phyloP scores from a whole-genome alignment of 208 protist genomes.

The Wallacemonas sp. region DNA sequence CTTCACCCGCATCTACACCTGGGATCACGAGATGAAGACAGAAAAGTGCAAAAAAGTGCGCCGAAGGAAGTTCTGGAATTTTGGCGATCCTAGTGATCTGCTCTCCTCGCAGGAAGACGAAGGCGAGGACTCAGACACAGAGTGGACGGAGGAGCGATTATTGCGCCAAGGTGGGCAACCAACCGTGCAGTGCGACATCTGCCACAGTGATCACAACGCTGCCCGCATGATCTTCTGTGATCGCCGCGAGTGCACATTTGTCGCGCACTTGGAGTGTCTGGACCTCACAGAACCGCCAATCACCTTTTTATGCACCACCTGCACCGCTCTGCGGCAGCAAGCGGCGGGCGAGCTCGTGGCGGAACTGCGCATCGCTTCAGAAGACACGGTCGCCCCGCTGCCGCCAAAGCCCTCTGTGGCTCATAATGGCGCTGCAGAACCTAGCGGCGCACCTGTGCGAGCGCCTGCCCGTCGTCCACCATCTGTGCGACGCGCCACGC shows the following conservation, averaged over 20 bases:
- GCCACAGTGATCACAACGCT: conserved; percentile 55
- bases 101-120: conserved; percentile 40
- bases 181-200: conserved; percentile 57
- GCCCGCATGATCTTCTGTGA: conserved; percentile 86
- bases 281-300: conserved; percentile 51
- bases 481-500: no score
- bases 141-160: background rate
- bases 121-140: conserved; percentile 35
- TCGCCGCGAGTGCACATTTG: conserved; percentile 66
- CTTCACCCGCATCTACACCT: conserved; percentile 76
- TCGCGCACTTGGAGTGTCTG: conserved; percentile 79
- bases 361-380: background rate
- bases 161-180: background rate
- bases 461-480: no score
- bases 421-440: no score
- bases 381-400: no score
- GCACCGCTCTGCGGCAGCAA: conserved; percentile 34
- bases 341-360: background rate
- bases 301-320: conserved; percentile 69
- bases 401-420: no score
- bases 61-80: conserved; percentile 61
- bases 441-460: no score
- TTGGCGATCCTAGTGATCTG: conserved; percentile 22
- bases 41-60: conserved; percentile 82
- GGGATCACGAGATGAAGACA: conserved; percentile 12